A percentile compares a stretch with the other conserved stretches of the same genome.
phyloP scores from a whole-genome alignment of 169 alveolate species.

The Cryptosporidium meleagridis region DNA sequence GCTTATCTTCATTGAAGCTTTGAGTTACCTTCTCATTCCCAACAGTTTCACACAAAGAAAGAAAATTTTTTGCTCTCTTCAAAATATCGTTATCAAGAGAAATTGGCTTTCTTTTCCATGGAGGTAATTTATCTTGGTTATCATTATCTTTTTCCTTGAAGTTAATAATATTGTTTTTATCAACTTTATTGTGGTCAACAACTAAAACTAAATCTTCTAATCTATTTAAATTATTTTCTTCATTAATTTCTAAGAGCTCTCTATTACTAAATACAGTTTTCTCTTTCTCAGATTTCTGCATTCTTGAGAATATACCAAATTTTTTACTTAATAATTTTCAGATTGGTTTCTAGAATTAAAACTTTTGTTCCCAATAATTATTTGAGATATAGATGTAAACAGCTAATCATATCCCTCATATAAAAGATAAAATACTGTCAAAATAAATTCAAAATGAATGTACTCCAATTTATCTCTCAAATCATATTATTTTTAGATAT shows the following conservation, averaged over 20 bases:
- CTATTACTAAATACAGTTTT: not conserved
- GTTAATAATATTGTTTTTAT: not conserved
- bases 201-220: not conserved
- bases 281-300: not conserved
- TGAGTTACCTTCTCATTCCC: not conserved
- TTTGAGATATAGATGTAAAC: not conserved
- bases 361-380: not conserved
- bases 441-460: not conserved
- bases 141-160: not conserved
- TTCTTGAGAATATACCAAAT: too few species aligned
- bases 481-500: not conserved
- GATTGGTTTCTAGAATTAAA: not conserved
- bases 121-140: constrained; percentile 14
- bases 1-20: not conserved
- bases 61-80: constrained; percentile 38
- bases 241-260: constrained; percentile 20
- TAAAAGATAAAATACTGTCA: not conserved
- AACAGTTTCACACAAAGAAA: constrained; percentile 12
- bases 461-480: not conserved
- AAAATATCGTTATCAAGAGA: not conserved
- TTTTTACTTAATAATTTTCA: not conserved
- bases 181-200: not conserved
- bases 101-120: constrained; percentile 44
- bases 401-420: not conserved
- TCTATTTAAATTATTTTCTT: not conserved